Conservation (phyloP, 176 grass and related monocot species). For the Alopecurus myosuroides region DNA sequence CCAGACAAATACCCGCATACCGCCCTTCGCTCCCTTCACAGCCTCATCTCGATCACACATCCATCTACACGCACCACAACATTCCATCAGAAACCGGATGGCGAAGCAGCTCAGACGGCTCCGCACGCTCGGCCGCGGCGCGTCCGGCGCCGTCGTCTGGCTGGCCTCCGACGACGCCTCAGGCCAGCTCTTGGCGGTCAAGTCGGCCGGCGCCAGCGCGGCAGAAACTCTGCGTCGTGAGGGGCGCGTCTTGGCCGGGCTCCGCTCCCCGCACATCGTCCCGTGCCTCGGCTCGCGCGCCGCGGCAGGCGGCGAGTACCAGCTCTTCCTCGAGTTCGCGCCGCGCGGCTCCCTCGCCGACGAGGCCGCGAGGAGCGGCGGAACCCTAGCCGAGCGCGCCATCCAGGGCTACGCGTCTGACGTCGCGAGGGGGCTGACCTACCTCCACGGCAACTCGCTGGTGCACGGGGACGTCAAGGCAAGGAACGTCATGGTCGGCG, state of each 20-base stretch:
- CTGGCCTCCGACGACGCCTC: constrained; percentile 36
- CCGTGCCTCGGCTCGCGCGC: constrained; percentile 43
- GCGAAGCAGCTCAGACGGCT: constrained; percentile 13
- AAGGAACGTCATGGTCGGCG: constrained; percentile 55
- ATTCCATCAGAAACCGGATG: neutral
- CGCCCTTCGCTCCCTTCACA: no score
- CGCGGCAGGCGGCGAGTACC: neutral
- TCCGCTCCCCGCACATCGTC: constrained; percentile 51
- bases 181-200: constrained; percentile 50
- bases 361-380: constrained; percentile 14
- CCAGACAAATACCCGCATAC: no score
- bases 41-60: neutral
- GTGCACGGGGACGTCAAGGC: constrained; percentile 75
- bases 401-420: constrained; percentile 28
- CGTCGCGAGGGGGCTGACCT: constrained; percentile 44
- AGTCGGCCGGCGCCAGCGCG: constrained; percentile 24
- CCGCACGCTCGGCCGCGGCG: constrained; percentile 42
- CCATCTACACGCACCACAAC: neutral
- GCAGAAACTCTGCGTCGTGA: constrained; percentile 37
- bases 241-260: constrained; percentile 35
- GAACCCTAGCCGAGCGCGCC: constrained; percentile 26
- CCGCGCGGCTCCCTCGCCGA: constrained; percentile 61
- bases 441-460: constrained; percentile 49
- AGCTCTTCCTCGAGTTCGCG: constrained; percentile 70
- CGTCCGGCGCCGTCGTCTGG: constrained; percentile 41